Evolutionary conservation across 495 filamentous ascomycete genomes (phyloP).

Genomic region (Penicillium paxilli): DNA sequence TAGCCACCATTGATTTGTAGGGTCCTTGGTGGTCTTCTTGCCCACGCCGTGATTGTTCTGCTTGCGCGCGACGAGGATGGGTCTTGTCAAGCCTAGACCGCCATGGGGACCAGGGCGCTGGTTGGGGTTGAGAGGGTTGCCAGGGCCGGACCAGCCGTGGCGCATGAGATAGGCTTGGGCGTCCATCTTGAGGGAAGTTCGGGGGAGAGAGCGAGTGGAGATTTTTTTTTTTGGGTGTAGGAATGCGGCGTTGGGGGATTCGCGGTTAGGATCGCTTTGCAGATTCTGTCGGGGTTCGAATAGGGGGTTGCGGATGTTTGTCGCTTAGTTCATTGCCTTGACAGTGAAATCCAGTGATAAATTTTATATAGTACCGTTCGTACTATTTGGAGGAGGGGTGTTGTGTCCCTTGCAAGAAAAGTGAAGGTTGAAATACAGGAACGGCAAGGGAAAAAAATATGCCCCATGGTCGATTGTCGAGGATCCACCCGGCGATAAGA

Average conservation of each 20-base stretch:
- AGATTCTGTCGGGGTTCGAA: not conserved
- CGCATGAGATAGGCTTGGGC: constrained; percentile 67
- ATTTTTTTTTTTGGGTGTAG: not conserved
- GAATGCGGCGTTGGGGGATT: not conserved
- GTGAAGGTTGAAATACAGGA: not conserved
- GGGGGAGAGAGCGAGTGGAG: not conserved
- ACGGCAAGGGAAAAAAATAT: constrained; percentile 2
- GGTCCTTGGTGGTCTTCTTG: constrained; percentile 60
- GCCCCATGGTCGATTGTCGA: too few relatives aligned
- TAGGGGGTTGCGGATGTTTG: not conserved
- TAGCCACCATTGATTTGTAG: constrained; percentile 77
- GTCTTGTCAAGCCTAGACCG: constrained; percentile 64
- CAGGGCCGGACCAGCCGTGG: constrained; percentile 78
- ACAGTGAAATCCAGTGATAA: not conserved
- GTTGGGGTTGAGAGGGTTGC: constrained; percentile 70
- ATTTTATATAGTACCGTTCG: not conserved
- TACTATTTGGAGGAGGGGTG: not conserved
- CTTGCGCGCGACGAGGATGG: constrained; percentile 68
- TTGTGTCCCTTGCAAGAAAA: not conserved
- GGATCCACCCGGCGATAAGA: constrained; percentile 3
- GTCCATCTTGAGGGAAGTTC: constrained; percentile 51
- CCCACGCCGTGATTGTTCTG: constrained; percentile 70
- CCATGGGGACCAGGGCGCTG: constrained; percentile 58
- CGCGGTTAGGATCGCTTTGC: too few relatives aligned
- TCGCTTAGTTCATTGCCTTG: not conserved